Evolutionary conservation across 2,329 filamentous ascomycete species (phyloP), one percentile per base, ranked within the genome.

Genomic region (Biscogniauxia mediterranea): DNA sequence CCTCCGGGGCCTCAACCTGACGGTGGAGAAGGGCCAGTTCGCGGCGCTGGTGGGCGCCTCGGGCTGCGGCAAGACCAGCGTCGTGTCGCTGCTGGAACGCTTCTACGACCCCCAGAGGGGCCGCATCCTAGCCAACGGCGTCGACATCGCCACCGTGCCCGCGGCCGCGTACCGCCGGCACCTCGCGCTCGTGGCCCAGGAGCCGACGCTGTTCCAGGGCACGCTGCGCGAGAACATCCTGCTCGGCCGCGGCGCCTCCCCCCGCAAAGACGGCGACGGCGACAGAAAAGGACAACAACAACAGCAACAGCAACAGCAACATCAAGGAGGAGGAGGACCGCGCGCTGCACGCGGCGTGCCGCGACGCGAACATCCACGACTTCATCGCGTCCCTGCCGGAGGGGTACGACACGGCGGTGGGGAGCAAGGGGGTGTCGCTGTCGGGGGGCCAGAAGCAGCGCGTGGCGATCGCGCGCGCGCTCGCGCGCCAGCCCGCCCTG

Each of bases 361-460:
- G 80, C 61, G 83, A 86, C 66, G 89, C 89, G 4, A 88, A 86
- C 23, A 87, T 91, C 59, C 83, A 90, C 71, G 89, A 90, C 50
- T 92, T 92, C 72, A 86, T 92, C 68, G 75, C 81, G 28, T 87
- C 83, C 3, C 79, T 92, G 1, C 87, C 89, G 0, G 82, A 87
- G 9, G 88, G 88, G 1, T 91, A 90, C 73, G 80, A 85, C 64
- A 92, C 89, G 0, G 77, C 85, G 57, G 81, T 91, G 28, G 89
- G 89, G 38, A 86, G 86, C 59, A 83, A 84, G 54, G 90, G 89
- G 17, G 84, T 88, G 0, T 84, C 83, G 0, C 77, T 91, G 4
- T 89, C 86, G 0, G 89, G 89, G n/a, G 89, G 89, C 0, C 89
- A 91, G 76, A 88, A 88, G 64, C 89, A 92, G 75, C 83, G 89